Evolutionary conservation across 352 stramenopile species (phyloP).

Genomic region (Lagenidium giganteum): DNA sequence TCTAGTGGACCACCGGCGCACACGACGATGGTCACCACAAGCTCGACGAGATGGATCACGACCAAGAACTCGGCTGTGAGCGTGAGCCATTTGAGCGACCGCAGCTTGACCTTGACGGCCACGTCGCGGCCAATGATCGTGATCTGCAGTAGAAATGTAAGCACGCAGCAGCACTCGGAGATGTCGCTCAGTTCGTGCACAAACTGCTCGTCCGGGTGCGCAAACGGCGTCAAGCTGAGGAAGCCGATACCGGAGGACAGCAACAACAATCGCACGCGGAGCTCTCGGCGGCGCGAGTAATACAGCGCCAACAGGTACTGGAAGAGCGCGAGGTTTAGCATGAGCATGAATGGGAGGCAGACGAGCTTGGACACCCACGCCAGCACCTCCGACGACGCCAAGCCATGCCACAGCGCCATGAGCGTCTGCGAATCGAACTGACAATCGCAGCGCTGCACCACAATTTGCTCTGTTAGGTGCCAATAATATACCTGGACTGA

Average conservation of each 20-base stretch:
- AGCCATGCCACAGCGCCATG: too few species aligned
- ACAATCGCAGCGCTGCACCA: too few species aligned
- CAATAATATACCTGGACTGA: too few species aligned
- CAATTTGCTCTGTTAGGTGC: too few species aligned
- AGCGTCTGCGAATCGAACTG: too few species aligned
- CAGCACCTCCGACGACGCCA: too few species aligned
- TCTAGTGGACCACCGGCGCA: too few species aligned
- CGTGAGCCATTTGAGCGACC: conserved; percentile 6
- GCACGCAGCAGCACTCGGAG: conserved; percentile 3
- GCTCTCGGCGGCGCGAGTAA: conserved; percentile 7
- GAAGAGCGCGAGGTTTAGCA: conserved; percentile 18
- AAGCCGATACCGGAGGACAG: too few species aligned
- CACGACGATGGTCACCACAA: too few species aligned
- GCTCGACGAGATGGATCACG: conserved; percentile 5
- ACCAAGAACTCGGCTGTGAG: conserved; percentile 3
- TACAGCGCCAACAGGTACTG: conserved; percentile 16
- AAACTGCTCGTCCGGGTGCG: conserved; percentile 9
- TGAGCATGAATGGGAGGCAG: conserved; percentile 14
- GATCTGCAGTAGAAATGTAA: conserved; percentile 15
- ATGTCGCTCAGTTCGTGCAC: conserved; percentile 10
- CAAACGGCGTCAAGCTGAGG: conserved; percentile 20
- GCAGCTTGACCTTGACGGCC: conserved; percentile 12
- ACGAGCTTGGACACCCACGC: too few species aligned
- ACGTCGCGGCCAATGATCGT: conserved; percentile 12
- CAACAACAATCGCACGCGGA: conserved; percentile 6